Conservation (phyloP, 2,329 filamentous ascomycete species). For the Dothistroma septosporum region DNA sequence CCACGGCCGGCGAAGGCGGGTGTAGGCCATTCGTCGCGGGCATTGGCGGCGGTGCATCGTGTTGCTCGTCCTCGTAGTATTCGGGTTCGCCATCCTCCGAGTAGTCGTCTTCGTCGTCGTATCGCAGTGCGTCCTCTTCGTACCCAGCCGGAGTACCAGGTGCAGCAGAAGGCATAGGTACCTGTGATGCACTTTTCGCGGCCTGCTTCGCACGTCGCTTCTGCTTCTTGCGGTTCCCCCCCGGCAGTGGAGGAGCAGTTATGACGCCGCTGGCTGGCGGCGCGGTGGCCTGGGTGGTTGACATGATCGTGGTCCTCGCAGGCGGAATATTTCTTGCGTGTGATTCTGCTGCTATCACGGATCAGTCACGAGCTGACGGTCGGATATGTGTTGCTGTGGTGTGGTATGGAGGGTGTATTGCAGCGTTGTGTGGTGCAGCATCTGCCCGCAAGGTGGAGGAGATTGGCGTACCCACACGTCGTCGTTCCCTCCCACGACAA, state of each 20-base stretch:
- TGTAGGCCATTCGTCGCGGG: constrained; percentile 41
- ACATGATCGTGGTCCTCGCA: constrained; percentile 27
- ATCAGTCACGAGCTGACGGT: constrained; percentile 14
- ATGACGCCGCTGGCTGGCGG: constrained; percentile 38
- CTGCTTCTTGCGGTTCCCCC: constrained; percentile 89
- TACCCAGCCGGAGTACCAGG: constrained; percentile 38
- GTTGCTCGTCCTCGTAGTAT: constrained; percentile 22
- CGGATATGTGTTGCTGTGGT: neutral
- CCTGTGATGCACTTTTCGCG: constrained; percentile 57
- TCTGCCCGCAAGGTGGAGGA: constrained; percentile 1
- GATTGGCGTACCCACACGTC: neutral
- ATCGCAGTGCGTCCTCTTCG: constrained; percentile 39
- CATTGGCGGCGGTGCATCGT: constrained; percentile 29
- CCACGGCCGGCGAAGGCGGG: constrained; percentile 17
- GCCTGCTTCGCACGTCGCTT: constrained; percentile 84
- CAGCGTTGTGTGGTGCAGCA: neutral
- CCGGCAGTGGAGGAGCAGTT: constrained; percentile 30
- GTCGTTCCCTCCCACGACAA: neutral
- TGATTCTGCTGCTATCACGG: constrained; percentile 10
- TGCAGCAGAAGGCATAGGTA: constrained; percentile 28
- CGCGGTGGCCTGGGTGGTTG: constrained; percentile 28
- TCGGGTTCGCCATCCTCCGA: constrained; percentile 28
- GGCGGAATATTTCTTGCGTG: constrained; percentile 25
- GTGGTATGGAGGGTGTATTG: constrained; percentile 4
- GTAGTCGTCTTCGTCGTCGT: constrained; percentile 40